Evolutionary conservation across 306 rosid genomes (phyloP).

Genomic region (Calophaca sinica): DNA sequence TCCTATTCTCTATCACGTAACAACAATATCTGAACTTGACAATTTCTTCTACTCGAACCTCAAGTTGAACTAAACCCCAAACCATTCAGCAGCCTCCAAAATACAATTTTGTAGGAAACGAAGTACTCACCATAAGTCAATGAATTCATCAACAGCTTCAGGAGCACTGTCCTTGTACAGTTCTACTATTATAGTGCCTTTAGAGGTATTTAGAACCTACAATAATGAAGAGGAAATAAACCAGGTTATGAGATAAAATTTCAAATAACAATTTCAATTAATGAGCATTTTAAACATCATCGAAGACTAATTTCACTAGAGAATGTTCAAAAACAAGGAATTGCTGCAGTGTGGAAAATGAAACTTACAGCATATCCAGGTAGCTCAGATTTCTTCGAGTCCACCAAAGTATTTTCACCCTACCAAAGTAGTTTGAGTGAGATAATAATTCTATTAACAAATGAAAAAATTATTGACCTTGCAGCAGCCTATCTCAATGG

Average conservation of each 20-base stretch:
- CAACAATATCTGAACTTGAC: conserved; percentile 20
- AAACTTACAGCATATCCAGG: conserved; percentile 78
- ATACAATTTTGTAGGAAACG: conserved; percentile 11
- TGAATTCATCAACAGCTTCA: conserved; percentile 96
- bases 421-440: conserved; percentile 40
- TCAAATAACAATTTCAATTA: conserved; percentile 27
- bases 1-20: not conserved
- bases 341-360: conserved; percentile 3
- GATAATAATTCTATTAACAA: conserved; percentile 26
- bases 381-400: conserved; percentile 67
- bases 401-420: conserved; percentile 54
- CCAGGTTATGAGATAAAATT: conserved; percentile 27
- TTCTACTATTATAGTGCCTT: conserved; percentile 76
- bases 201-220: conserved; percentile 85
- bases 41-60: conserved; percentile 21
- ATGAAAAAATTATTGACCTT: conserved; percentile 7
- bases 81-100: conserved; percentile 31
- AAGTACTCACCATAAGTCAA: conserved; percentile 88
- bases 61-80: conserved; percentile 32
- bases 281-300: conserved; percentile 11
- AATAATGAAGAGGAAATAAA: not conserved
- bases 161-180: conserved; percentile 90
- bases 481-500: conserved; percentile 16
- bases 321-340: conserved; percentile 37
- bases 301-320: conserved; percentile 22